These are phyloP conservation scores for Aspergillus unguis DNA, from an alignment of 2,329 filamentous ascomycete species.

Conservation along the genomic window DNA sequence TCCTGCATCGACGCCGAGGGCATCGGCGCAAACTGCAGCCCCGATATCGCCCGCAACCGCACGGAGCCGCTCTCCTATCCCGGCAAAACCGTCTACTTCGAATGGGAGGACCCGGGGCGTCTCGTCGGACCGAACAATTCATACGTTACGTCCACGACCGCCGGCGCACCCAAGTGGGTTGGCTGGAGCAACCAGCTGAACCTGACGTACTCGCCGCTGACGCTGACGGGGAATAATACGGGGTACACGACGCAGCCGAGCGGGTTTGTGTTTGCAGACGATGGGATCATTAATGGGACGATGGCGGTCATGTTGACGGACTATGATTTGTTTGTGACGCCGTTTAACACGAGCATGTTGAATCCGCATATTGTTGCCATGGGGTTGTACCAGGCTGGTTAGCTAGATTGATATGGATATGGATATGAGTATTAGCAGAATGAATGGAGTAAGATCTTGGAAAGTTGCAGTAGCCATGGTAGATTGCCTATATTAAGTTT, in stretches of 20 bases:
- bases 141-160: conserved; percentile 10
- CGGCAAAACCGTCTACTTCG: conserved; percentile 3
- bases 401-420: conserved; percentile 15
- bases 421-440: too few relatives aligned
- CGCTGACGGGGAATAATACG: conserved; percentile 2
- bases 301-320: conserved; percentile 78
- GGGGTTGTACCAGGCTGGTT: conserved; percentile 75
- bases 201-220: conserved; percentile 12
- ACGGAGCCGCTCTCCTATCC: conserved; percentile 7
- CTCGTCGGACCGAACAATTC: conserved; percentile 11
- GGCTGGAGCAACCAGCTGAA: conserved; percentile 12
- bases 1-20: conserved; percentile 1
- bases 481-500: too few relatives aligned
- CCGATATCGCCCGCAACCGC: conserved; percentile 5
- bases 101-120: conserved; percentile 7
- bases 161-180: conserved; percentile 7
- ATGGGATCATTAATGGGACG: conserved; percentile 71
- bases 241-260: conserved; percentile 9
- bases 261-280: conserved; percentile 51
- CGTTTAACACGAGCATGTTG: conserved; percentile 70
- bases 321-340: conserved; percentile 63
- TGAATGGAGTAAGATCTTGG: too few relatives aligned
- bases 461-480: too few relatives aligned
- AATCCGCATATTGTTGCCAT: conserved; percentile 75
- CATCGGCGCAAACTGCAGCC: background rate